A percentile compares a stretch with the other conserved stretches of the same genome.
phyloP scores from a whole-genome alignment of 192 early-diverging fungal species.

The Radiomyces spectabilis region DNA sequence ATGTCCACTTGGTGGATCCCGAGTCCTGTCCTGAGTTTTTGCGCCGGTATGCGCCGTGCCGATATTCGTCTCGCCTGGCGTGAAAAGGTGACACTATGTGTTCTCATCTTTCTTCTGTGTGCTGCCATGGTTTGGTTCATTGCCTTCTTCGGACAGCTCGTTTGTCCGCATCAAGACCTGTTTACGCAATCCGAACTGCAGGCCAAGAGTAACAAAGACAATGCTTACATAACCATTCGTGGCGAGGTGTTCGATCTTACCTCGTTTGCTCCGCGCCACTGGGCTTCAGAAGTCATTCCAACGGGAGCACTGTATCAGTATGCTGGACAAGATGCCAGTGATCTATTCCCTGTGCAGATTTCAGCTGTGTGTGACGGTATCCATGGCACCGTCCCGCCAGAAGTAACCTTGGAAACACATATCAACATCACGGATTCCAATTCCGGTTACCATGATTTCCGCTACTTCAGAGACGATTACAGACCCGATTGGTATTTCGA shows the following conservation, averaged over 20 bases:
- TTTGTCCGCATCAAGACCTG: constrained; percentile 67
- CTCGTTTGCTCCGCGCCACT: constrained; percentile 50
- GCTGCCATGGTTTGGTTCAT: constrained; percentile 82
- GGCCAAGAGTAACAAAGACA: constrained; percentile 31
- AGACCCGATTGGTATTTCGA: constrained; percentile 65
- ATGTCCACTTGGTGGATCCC: constrained; percentile 78
- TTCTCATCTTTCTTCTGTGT: constrained; percentile 75
- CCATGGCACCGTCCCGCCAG: constrained; percentile 42
- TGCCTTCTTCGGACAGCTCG: constrained; percentile 59
- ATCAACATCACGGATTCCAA: constrained; percentile 47
- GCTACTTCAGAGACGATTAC: constrained; percentile 53
- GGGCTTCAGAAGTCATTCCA: constrained; percentile 47
- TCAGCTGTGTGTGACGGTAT: constrained; percentile 37
- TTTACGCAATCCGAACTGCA: constrained; percentile 62
- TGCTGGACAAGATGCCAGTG: constrained; percentile 56
- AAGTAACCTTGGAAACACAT: constrained; percentile 35
- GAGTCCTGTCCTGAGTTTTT: constrained; percentile 41
- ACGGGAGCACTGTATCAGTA: constrained; percentile 36
- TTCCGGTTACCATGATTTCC: constrained; percentile 61
- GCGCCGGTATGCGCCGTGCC: constrained; percentile 67
- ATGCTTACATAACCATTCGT: constrained; percentile 64
- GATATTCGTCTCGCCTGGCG: constrained; percentile 92
- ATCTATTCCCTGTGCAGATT: constrained; percentile 55
- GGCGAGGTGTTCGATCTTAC: constrained; percentile 80
- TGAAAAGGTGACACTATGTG: constrained; percentile 89